phyloP scores from a whole-genome alignment of 1,284 basidiomycete genomes.

The Blastosporella zonata region DNA sequence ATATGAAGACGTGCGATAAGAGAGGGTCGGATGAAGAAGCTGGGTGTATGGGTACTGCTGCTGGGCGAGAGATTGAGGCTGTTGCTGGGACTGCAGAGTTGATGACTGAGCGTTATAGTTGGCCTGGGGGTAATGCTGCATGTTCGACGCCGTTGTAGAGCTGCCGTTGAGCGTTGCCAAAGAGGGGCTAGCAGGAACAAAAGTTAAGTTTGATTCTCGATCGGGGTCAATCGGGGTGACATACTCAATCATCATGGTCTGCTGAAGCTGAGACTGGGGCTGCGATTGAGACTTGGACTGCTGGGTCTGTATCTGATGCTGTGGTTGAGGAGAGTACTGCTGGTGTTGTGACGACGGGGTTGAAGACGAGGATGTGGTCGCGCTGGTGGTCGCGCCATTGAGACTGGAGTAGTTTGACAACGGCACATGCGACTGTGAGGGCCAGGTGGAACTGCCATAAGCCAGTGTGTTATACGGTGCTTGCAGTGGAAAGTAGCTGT shows the following conservation, averaged over 20 bases:
- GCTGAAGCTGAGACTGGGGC: conserved; percentile 20
- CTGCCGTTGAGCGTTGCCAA: conserved; percentile 32
- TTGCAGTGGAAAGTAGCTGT: conserved; percentile 34
- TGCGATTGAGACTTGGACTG: conserved; percentile 17
- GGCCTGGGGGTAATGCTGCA: conserved; percentile 26
- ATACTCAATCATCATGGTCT: conserved; percentile 41
- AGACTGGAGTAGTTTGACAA: conserved; percentile 71
- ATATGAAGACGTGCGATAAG: conserved; percentile 25
- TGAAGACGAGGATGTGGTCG: conserved; percentile 26
- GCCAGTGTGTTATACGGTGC: conserved; percentile 52
- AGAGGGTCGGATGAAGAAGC: conserved; percentile 27
- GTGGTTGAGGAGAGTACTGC: conserved; percentile 10
- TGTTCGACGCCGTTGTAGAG: conserved; percentile 25
- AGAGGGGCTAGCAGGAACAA: conserved; percentile 25
- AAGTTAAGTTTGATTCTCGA: conserved; percentile 15
- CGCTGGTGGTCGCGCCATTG: conserved; percentile 61
- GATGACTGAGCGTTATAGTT: conserved; percentile 27
- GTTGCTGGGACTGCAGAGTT: conserved; percentile 19
- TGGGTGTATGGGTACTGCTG: conserved; percentile 31
- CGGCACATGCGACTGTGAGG: conserved; percentile 46
- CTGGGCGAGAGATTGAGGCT: conserved; percentile 25
- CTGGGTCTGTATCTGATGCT: conserved; percentile 11
- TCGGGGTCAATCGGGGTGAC: conserved; percentile 21
- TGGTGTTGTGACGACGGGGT: conserved; percentile 18
- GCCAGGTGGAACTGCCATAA: conserved; percentile 50